phyloP scores from a whole-genome alignment of 805 yeast species.

The Myxozyma udenii region DNA sequence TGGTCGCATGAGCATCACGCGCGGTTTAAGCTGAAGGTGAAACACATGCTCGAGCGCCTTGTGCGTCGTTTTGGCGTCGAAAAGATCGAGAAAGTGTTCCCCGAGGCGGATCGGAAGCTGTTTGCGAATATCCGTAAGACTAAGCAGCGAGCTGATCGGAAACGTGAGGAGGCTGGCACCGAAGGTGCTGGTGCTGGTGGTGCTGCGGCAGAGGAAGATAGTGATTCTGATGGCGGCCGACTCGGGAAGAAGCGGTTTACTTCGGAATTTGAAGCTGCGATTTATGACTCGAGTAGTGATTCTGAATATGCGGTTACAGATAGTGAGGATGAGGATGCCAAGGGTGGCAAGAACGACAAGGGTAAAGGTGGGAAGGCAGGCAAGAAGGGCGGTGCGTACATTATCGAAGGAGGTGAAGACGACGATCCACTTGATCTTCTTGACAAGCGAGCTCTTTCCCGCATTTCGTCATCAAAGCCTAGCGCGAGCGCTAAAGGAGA shows the following conservation, averaged over 20 bases:
- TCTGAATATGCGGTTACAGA: constrained; percentile 52
- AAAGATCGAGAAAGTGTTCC: constrained; percentile 74
- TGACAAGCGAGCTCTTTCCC: constrained; percentile 79
- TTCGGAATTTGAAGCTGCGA: constrained; percentile 89
- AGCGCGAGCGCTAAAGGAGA: constrained; percentile 39
- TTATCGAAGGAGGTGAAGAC: constrained; percentile 47
- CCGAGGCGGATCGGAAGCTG: constrained; percentile 83
- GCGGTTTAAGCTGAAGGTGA: constrained; percentile 87
- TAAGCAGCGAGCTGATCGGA: constrained; percentile 78
- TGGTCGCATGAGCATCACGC: constrained; percentile 97
- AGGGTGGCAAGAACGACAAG: constrained; percentile 18
- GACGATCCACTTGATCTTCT: constrained; percentile 83
- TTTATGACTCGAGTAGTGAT: constrained; percentile 70
- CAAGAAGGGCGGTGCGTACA: constrained; percentile 51
- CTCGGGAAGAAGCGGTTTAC: constrained; percentile 49
- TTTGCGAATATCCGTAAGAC: constrained; percentile 81
- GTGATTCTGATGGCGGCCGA: constrained; percentile 26
- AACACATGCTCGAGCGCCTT: constrained; percentile 87
- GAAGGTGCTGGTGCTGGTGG: constrained; percentile 33
- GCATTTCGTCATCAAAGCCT: constrained; percentile 86
- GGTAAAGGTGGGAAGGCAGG: constrained; percentile 8
- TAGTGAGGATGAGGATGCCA: constrained; percentile 34
- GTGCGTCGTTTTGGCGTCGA: constrained; percentile 90
- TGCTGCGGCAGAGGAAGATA: constrained; percentile 27
- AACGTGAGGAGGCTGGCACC: constrained; percentile 42